Conservation (phyloP, 208 protist genomes). For the Leishmania lainsoni region DNA sequence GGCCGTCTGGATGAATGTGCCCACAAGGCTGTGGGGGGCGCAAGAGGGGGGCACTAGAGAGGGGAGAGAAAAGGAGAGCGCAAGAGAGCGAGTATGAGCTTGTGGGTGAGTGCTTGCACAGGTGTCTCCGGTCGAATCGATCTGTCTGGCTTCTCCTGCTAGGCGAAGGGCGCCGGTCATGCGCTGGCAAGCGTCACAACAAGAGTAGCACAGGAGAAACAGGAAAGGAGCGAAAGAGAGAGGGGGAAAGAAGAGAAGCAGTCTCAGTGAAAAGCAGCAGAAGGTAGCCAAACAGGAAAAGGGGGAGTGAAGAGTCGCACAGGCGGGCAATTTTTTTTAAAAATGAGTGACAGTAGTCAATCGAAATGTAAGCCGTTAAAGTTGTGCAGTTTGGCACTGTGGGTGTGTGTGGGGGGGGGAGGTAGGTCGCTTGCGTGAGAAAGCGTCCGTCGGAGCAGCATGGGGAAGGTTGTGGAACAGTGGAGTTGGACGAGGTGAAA, state of each 20-base stretch:
- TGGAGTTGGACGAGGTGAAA: background rate
- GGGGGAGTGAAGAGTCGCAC: background rate
- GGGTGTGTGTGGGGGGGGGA: too few species aligned
- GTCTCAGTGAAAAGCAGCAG: too few species aligned
- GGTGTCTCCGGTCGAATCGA: background rate
- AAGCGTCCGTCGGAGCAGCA: too few species aligned
- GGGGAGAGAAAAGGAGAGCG: background rate
- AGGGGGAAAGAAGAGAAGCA: background rate
- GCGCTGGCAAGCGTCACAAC: too few species aligned
- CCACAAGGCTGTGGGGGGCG: background rate
- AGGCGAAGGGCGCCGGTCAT: too few species aligned
- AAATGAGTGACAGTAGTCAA: conserved; percentile 19
- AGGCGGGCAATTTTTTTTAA: too few species aligned
- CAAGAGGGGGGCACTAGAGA: background rate
- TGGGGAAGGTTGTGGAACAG: background rate
- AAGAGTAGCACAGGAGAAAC: background rate
- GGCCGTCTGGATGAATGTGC: background rate
- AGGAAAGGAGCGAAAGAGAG: background rate
- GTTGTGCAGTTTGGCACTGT: background rate
- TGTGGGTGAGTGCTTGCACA: background rate
- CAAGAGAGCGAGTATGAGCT: background rate
- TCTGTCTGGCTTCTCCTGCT: too few species aligned
- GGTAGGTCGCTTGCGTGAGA: too few species aligned
- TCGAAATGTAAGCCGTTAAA: background rate
- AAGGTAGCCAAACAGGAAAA: too few species aligned